Percentiles rank a stretch among this genome's conserved stretches.
Evolutionary conservation across 345 rosid genomes (phyloP).

Genomic region (Microthlaspi erraticum): DNA sequence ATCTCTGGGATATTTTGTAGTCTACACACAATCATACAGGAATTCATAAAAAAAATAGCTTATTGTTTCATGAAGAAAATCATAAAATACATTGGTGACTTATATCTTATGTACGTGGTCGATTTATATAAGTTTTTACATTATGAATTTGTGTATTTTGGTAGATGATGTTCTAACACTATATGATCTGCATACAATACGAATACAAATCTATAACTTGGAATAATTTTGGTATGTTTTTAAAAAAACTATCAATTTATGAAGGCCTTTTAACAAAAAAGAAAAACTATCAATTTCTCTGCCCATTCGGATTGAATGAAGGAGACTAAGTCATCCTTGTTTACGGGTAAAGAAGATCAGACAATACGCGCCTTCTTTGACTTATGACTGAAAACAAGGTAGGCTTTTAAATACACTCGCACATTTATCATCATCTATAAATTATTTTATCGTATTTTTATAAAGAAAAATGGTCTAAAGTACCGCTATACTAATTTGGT

Average conservation of each 20-base stretch:
- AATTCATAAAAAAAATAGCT: neutral
- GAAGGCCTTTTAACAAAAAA: no score
- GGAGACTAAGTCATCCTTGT: constrained; percentile 32
- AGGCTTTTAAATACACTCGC: constrained; percentile 21
- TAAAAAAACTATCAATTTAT: no score
- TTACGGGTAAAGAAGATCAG: constrained; percentile 29
- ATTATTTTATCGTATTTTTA: no score
- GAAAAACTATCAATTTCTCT: neutral
- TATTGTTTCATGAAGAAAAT: neutral
- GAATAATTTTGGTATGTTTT: neutral
- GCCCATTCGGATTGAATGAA: constrained; percentile 19
- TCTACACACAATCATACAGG: neutral
- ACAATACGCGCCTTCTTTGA: constrained; percentile 32
- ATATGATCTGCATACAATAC: neutral
- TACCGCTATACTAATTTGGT: neutral
- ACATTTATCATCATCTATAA: neutral
- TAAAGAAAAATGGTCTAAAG: no score
- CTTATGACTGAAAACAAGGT: constrained; percentile 18
- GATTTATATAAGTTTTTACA: no score
- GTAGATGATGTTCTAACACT: no score
- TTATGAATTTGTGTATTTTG: no score
- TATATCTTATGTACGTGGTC: no score
- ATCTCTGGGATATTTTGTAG: neutral
- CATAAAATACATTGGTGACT: neutral
- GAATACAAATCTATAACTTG: neutral